Conservation (phyloP, 495 filamentous ascomycete species). For the Staphylotrichum longicolle region DNA sequence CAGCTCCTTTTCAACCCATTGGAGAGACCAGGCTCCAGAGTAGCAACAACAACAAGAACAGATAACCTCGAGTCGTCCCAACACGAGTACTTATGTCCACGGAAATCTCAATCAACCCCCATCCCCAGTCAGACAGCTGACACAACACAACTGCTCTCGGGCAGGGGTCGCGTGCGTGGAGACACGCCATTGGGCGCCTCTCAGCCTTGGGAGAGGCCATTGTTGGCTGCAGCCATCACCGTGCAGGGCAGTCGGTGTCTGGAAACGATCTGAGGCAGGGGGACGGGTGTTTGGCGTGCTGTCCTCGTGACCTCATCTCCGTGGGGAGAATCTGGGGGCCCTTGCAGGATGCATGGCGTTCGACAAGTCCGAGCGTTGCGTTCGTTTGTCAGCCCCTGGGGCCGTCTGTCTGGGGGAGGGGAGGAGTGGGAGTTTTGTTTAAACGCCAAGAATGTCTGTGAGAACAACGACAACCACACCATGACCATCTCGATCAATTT, state of each 20-base stretch:
- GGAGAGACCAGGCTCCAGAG: neutral
- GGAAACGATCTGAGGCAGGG: neutral
- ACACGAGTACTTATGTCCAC: neutral
- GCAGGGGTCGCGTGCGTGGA: conserved; percentile 16
- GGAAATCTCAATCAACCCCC: conserved; percentile 9
- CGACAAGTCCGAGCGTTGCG: neutral
- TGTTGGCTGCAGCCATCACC: conserved; percentile 1
- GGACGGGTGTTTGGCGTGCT: neutral
- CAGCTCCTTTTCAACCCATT: conserved; percentile 4
- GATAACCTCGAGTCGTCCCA: neutral
- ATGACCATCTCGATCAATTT: neutral
- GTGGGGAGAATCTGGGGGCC: neutral
- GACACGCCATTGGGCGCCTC: conserved; percentile 17
- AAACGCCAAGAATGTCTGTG: too few relatives aligned
- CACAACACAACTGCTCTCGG: conserved; percentile 12
- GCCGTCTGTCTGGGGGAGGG: neutral
- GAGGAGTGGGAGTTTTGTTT: too few relatives aligned
- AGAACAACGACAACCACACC: neutral
- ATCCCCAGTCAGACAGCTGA: conserved; percentile 8
- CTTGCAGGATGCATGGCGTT: neutral
- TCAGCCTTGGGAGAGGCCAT: neutral
- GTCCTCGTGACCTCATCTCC: conserved; percentile 2
- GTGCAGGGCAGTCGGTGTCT: conserved; percentile 15
- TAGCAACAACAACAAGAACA: neutral
- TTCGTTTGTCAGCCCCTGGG: neutral